Base-by-base conservation (phyloP, 202 grass and related monocot genomes). In the Schoenoplectus tabernaemontani region DNA sequence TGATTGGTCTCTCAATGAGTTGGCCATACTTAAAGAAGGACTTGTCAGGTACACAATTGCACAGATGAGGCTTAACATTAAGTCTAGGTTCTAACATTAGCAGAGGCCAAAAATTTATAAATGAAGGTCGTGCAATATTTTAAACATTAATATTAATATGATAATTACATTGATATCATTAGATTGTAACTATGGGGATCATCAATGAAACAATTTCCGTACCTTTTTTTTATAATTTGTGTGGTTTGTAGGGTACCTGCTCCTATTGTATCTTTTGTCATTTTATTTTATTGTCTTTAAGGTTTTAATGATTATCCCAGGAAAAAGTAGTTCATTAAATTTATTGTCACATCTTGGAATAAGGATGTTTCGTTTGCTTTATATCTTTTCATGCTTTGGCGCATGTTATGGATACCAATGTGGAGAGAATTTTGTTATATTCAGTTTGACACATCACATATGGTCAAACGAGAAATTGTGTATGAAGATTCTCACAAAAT, bases 21-120 rank as follows among this genome's bases (percentile, higher is more conserved):
- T 88, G 66, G 76, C 43, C 46, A 78, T 85, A 83, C 87, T 99
- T 43, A 92, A 93, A 46, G 88, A 93, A 81, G 96, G 96, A 34
- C 85, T 99, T 53, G 38, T 83, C 11, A 96, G 83, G 96, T 96
- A 87, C 46, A 26, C 22, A 24, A 44, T 70, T 70, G n/a, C 8
- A 4, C 65, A 24, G 11, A 19, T 15, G 9, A 68, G 19, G 39
- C 39, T 70, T 70, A 24, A 47, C 1, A 0, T 37, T 46, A 67
- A 16, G 48, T 33, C 65, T 28, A 41, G 64, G 44, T 79, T 64
- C 24, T 33, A 54, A 1, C 8, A 32, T 26, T 13, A 9, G 59
- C 10, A 13, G 26, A 32, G 10, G 10, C 59, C 30, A 11, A 60
- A 59, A 9, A 28, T 13, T 60, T 60, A 24, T 26, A 13, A 13